Evolutionary conservation across 2,329 filamentous ascomycete species (phyloP).

Genomic region (Lachnellula cervina): DNA sequence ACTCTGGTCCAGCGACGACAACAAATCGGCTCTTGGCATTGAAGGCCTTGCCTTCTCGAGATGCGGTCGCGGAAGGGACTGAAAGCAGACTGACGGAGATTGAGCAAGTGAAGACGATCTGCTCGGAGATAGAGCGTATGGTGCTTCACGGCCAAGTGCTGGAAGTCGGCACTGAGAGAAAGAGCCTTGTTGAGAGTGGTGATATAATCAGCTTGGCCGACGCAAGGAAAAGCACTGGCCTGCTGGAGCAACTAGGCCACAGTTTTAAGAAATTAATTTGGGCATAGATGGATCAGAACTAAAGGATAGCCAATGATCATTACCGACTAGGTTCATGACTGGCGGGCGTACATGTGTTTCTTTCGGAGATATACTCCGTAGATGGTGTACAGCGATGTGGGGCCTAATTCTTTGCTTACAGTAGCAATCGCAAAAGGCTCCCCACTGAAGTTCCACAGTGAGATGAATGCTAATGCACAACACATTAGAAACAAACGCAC

Average conservation of each 20-base stretch:
- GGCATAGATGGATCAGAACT: constrained; percentile 35
- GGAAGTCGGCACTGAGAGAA: constrained; percentile 34
- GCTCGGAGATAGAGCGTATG: constrained; percentile 70
- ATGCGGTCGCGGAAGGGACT: constrained; percentile 32
- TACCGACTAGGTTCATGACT: background rate
- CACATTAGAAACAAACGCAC: background rate
- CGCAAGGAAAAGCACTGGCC: constrained; percentile 79
- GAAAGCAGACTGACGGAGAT: constrained; percentile 27
- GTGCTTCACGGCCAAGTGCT: constrained; percentile 45
- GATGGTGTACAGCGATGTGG: too few species aligned
- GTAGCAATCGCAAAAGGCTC: too few species aligned
- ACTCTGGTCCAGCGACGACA: constrained; percentile 3
- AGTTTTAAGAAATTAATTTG: constrained; percentile 92
- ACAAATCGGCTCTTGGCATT: constrained; percentile 44
- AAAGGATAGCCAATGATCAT: background rate
- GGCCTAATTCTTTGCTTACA: too few species aligned
- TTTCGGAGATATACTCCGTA: background rate
- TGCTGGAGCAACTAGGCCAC: constrained; percentile 83
- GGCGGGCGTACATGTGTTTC: background rate
- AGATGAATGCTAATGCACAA: too few species aligned
- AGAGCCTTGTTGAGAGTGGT: constrained; percentile 47
- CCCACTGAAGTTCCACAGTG: too few species aligned
- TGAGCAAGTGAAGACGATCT: constrained; percentile 46
- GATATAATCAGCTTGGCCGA: constrained; percentile 82
- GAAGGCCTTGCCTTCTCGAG: constrained; percentile 48